Base-by-base conservation (phyloP, 257 asterid genomes). In the Verbena officinalis region DNA sequence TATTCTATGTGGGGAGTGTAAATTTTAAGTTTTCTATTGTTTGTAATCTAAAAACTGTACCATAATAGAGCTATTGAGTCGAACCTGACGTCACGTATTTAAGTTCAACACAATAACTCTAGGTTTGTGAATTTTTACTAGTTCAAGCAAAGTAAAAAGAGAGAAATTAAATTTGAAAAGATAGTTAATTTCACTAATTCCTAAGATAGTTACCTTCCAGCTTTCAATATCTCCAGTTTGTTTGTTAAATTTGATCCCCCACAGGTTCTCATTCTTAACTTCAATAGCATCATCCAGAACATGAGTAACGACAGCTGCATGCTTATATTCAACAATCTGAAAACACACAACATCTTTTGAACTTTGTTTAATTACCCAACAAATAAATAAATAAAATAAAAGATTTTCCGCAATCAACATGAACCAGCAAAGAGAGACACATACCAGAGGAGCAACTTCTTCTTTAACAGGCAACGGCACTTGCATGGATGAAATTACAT, bases 201-300 rank as follows among this genome's bases (percentile, higher is more conserved):
- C n/a, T n/a, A n/a, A n/a, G n/a, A n/a, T n/a, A n/a, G n/a, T 44
- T 85, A 85, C 92, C 89, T 82, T 85, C 92, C 89, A 85, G 67
- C 80, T 69, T 52, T 71, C 83, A 65, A 85, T 74, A 23, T 70
- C 64, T 69, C 89, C 89, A n/a, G 68, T 71, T 67, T 65, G 55
- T 68, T 67, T 69, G 69, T 80, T 75, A 65, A 85, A 80, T 53
- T 38, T 73, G 70, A 85, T 77, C 72, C 78, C 86, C 92, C 89
- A 82, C 11, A 48, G 59, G 50, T 77, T 64, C 63, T 55, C 70
- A 67, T 67, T 74, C 64, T 74, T 71, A 66, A 85, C 57, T 67
- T 67, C 72, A 22, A 82, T 75, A 13, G 20, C 53, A 60, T 82
- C 82, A 59, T 76, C 81, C 50, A 65, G 66, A 61, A 71, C 77